Evolutionary conservation across 2,329 filamentous ascomycete species (phyloP), one percentile per base, ranked within the genome.

Genomic region (Exophiala dermatitidis): DNA sequence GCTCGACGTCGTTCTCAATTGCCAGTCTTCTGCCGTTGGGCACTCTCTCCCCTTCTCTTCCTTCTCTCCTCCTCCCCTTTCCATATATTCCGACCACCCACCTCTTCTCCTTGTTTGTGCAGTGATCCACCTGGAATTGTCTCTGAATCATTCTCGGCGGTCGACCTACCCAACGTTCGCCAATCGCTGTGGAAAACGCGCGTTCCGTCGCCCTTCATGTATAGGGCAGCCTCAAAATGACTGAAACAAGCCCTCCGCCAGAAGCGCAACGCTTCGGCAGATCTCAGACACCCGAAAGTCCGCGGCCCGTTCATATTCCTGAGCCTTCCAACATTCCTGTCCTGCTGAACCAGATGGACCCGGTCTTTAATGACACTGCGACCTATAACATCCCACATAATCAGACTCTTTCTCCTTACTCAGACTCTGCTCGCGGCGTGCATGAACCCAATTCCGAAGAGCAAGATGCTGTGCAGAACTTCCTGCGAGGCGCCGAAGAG

Each of bases 331-430:
- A 81, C 62, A 85, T 87, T 55, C 82, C 84, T 53, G 79, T 88
- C 50, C 74, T 87, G 65, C 78, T 83, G 66, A 82, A 84, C 66
- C 83, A 86, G 71, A 87, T 82, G 79, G 83, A 88, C 70, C 81
- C 82, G 50, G 72, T 79, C 62, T 85, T 86, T 74, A 83, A 84
- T 71, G 82, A 85, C 67, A 81, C 81, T 52, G 75, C 81, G 50
- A 77, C 77, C 58, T 80, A 81, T 67, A 73, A 73, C 56, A 78
- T 74, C 64, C 67, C 65, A 54, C 65, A 56, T 51, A 58, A 61
- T 34, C 61, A 63, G 52, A 60, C 46, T 44, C 60, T 63, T 42
- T 60, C 61, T 54, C 59, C 60, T 53, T 63, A 59, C 48, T 56
- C 59, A 53, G 58, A 63, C 32, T 53, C 48, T 57, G 53, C 57